A percentile compares a stretch with the other conserved stretches of the same genome.
Evolutionary conservation across 192 early-diverging fungal species (phyloP).

Genomic region (Linnemannia exigua): DNA sequence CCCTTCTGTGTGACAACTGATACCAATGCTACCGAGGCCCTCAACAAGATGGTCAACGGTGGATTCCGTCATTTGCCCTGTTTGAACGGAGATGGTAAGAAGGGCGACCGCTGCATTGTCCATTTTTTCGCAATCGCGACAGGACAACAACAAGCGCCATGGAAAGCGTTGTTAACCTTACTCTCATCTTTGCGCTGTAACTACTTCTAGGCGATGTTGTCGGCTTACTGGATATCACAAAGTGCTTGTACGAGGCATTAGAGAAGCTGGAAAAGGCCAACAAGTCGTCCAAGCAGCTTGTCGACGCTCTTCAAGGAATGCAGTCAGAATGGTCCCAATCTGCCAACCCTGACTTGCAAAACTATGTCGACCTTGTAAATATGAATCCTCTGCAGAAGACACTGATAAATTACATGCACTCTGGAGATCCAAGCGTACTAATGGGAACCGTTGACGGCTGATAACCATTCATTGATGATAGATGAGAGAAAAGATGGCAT

Average conservation of each 20-base stretch:
- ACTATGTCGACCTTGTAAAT: constrained; percentile 74
- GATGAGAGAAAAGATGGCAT: constrained; percentile 84
- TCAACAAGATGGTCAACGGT: constrained; percentile 83
- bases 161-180: background rate
- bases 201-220: constrained; percentile 78
- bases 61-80: constrained; percentile 83
- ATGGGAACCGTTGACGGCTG: background rate
- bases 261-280: constrained; percentile 87
- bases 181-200: background rate
- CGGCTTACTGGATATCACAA: constrained; percentile 86
- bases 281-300: constrained; percentile 81
- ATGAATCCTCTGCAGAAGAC: background rate
- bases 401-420: background rate
- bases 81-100: constrained; percentile 33
- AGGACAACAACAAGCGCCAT: background rate
- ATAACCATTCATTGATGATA: background rate
- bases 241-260: constrained; percentile 85
- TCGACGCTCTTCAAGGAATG: constrained; percentile 83
- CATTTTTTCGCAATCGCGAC: background rate
- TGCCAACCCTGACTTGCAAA: constrained; percentile 67
- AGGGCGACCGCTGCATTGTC: background rate
- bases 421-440: background rate
- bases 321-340: constrained; percentile 79
- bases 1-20: constrained; percentile 85
- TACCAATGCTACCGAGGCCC: constrained; percentile 80